Base-by-base conservation (phyloP, 2,329 filamentous ascomycete genomes). In the Microcyclospora tardicrescens region DNA sequence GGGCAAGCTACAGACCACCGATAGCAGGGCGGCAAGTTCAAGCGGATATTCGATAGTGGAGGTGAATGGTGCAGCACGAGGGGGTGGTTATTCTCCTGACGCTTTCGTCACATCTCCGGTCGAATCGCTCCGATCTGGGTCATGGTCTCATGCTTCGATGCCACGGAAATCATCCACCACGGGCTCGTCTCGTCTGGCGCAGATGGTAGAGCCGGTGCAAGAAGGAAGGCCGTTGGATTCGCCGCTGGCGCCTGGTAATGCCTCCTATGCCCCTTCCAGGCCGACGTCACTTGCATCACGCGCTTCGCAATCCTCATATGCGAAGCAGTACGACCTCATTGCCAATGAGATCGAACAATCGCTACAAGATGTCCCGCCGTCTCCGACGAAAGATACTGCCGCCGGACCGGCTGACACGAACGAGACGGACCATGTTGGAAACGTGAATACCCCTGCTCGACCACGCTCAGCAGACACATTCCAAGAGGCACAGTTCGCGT, bases 61-160 rank as follows among this genome's bases (percentile, higher is more conserved):
- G 39, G 71, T 77, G 28, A 84, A 83, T 55, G 75, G 61, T 45
- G 68, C 73, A 27, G 79, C 80, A 10, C 69, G 80, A 35, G 71
- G 74, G 55, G 79, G 79, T 19, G 79, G 79, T 24, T 84, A 82
- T 59, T 82, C 79, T 16, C 78, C 79, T 1, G 73, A 66, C 29
- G 79, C 69, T 14, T 82, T 74, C 58, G 63, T 84, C 45, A 76
- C 80, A 61, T 82, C 78, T 32, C 79, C 80, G 0, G 71, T 66
- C 33, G 69, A 75, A 28, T 81, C 79, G 3, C 58, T 81, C 27
- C 53, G 57, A 16, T 75, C 72, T 3, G 46, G 41, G 28, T 62
- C 59, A 16, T 64, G 59, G 54, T 59, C 61, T 6, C 62, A 56
- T 28, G 40, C 48, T 19, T 52, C 52, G 11, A 33, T 56, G 51